These are phyloP conservation scores for Candida jianshihensis DNA, from an alignment of 805 yeast species.

Conservation along the genomic window DNA sequence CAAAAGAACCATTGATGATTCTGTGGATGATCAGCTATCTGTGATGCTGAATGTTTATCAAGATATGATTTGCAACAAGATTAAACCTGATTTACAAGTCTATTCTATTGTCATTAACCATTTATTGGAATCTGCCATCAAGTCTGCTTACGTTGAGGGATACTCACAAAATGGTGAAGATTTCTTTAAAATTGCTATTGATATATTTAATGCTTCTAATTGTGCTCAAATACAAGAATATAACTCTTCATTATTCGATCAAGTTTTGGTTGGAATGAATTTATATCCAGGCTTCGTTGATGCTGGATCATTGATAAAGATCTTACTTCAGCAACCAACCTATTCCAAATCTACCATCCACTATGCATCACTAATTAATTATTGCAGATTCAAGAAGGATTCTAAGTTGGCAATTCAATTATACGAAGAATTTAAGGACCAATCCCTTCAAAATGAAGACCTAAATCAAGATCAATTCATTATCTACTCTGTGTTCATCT, in stretches of 20 bases:
- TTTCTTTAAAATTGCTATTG: slow-evolving; percentile 44
- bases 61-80: slow-evolving; percentile 45
- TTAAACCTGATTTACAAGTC: slow-evolving; percentile 51
- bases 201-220: slow-evolving; percentile 34
- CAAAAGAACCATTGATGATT: slow-evolving; percentile 41
- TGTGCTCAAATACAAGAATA: slow-evolving; percentile 37
- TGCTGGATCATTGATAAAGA: slow-evolving; percentile 23
- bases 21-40: slow-evolving; percentile 55
- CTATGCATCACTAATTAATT: slow-evolving; percentile 33
- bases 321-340: slow-evolving; percentile 23
- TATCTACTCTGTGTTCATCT: slow-evolving; percentile 45
- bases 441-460: slow-evolving; percentile 6
- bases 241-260: slow-evolving; percentile 36
- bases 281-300: slow-evolving; percentile 31
- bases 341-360: slow-evolving; percentile 25
- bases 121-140: slow-evolving; percentile 42
- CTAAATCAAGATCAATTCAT: slow-evolving; percentile 33
- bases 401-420: slow-evolving; percentile 29
- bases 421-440: slow-evolving; percentile 32
- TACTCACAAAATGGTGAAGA: slow-evolving; percentile 34
- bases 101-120: slow-evolving; percentile 45
- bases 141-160: slow-evolving; percentile 30
- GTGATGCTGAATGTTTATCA: slow-evolving; percentile 61
- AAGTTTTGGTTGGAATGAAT: slow-evolving; percentile 39
- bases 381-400: slow-evolving; percentile 33